Conservation (phyloP, 257 asterid genomes). For the Ehretia macrophylla region DNA sequence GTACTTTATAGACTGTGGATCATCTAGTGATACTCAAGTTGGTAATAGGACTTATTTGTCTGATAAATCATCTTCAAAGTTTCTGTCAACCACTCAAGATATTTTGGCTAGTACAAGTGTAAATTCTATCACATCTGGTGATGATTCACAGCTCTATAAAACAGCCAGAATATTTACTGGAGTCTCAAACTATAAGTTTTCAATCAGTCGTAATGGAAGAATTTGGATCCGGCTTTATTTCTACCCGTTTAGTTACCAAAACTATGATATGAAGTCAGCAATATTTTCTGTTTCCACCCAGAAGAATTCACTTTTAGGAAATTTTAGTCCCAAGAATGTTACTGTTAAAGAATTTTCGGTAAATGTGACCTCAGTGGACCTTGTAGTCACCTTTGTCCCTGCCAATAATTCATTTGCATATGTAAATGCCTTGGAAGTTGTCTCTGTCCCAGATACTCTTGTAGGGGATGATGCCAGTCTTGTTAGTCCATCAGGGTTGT, state of each 20-base stretch:
- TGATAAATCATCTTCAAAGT: conserved; percentile 34
- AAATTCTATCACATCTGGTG: conserved; percentile 15
- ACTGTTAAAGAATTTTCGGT: conserved; percentile 48
- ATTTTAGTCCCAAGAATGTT: conserved; percentile 29
- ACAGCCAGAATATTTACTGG: conserved; percentile 37
- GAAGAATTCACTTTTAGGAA: conserved; percentile 31
- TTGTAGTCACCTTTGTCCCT: conserved; percentile 48
- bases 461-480: conserved; percentile 50
- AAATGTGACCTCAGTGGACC: conserved; percentile 35
- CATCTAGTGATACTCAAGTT: conserved; percentile 23
- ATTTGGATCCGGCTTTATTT: conserved; percentile 48
- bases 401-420: conserved; percentile 47
- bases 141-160: conserved; percentile 26
- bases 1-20: conserved; percentile 42
- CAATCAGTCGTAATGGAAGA: conserved; percentile 28
- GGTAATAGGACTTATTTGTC: conserved; percentile 26
- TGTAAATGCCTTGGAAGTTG: conserved; percentile 67
- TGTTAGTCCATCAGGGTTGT: conserved; percentile 37
- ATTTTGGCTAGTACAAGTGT: conserved; percentile 29
- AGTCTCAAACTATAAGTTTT: conserved; percentile 29
- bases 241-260: conserved; percentile 32
- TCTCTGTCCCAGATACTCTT: conserved; percentile 53
- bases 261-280: conserved; percentile 25
- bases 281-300: conserved; percentile 39
- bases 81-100: conserved; percentile 27